Evolutionary conservation across 2,329 filamentous ascomycete species (phyloP).

Genomic region (Akanthomyces muscarius): DNA sequence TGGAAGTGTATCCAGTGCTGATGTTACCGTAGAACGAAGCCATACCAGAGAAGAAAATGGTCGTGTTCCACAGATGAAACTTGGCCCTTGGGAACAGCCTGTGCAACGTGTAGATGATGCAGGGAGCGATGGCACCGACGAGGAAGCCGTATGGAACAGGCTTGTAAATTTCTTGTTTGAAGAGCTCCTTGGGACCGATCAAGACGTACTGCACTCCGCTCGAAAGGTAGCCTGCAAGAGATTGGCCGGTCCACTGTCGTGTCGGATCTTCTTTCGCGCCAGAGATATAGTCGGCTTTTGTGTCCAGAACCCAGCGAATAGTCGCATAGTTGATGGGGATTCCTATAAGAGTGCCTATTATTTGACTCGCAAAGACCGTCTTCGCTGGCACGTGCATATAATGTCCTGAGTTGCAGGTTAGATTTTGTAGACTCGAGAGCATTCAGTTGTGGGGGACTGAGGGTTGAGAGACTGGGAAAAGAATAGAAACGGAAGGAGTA

Average conservation of each 20-base stretch:
- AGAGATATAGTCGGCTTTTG: constrained; percentile 52
- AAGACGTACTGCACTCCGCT: constrained; percentile 58
- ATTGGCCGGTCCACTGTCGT: constrained; percentile 59
- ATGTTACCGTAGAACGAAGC: constrained; percentile 58
- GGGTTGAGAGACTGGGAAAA: no score
- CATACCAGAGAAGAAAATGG: constrained; percentile 56
- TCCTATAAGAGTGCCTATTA: constrained; percentile 55
- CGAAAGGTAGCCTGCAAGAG: constrained; percentile 47
- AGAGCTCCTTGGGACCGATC: constrained; percentile 48
- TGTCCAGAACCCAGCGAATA: constrained; percentile 55
- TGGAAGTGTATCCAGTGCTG: constrained; percentile 54
- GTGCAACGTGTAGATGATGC: constrained; percentile 48
- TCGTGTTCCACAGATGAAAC: constrained; percentile 56
- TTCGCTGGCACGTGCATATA: constrained; percentile 60
- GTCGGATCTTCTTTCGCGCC: constrained; percentile 49
- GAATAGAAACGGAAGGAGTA: no score
- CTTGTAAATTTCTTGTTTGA: constrained; percentile 43
- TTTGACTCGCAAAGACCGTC: constrained; percentile 53
- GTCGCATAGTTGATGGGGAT: constrained; percentile 60
- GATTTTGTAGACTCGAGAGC: no score
- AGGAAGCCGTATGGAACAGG: constrained; percentile 52
- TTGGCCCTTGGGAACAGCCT: constrained; percentile 49
- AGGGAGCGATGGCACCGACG: constrained; percentile 42
- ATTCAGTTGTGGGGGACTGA: no score
- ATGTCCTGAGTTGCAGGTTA: constrained; percentile 33